Conservation (phyloP, 2,329 filamentous ascomycete genomes). For the Botrytis porri region DNA sequence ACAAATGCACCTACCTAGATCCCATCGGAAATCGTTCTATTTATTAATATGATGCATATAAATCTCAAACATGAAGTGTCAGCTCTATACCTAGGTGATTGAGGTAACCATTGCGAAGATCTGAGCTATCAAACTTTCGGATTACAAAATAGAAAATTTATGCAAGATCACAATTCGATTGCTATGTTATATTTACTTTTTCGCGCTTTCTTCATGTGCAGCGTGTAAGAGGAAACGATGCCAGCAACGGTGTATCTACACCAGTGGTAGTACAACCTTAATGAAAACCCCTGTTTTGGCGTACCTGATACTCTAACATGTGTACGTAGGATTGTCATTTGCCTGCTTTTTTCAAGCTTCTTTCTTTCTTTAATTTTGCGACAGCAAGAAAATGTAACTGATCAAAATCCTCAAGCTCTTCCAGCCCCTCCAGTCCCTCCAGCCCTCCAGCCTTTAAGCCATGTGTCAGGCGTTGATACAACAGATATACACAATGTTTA, state of each 20-base stretch:
- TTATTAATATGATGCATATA: background rate
- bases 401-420: background rate
- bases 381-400: background rate
- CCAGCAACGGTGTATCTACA: background rate
- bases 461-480: slow-evolving; percentile 4
- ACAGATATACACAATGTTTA: background rate
- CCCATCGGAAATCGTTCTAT: background rate
- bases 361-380: background rate
- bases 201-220: background rate
- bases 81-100: background rate
- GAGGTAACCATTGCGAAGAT: background rate
- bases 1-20: background rate
- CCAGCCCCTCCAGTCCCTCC: background rate
- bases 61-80: slow-evolving; percentile 4
- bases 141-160: background rate
- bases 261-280: background rate
- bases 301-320: background rate
- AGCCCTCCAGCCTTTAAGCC: background rate
- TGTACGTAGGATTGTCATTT: background rate
- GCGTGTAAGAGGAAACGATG: background rate
- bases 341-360: background rate
- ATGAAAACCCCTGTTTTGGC: background rate
- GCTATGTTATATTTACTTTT: background rate
- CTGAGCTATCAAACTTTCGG: slow-evolving; percentile 1
- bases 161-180: background rate